Percentiles rank a stretch among this genome's conserved stretches.
These are phyloP conservation scores for Brettanomyces custersianus DNA, from an alignment of 805 yeast species.

Conservation along the genomic window DNA sequence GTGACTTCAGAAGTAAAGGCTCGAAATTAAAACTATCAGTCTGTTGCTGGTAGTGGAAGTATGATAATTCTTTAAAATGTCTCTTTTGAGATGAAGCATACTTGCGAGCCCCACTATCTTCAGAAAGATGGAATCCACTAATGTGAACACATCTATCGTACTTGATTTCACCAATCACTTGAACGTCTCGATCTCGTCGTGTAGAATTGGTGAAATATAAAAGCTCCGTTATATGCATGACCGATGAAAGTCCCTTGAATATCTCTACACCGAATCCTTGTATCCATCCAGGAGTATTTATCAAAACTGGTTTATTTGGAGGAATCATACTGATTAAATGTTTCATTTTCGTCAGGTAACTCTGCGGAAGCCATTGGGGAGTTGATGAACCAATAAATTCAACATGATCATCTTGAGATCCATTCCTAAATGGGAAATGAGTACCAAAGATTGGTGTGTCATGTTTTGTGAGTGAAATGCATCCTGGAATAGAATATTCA, in stretches of 20 bases:
- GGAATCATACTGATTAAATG: conserved; percentile 27
- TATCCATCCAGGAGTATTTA: conserved; percentile 88
- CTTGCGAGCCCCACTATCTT: conserved; percentile 13
- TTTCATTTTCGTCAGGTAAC: conserved; percentile 38
- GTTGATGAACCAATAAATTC: conserved; percentile 53
- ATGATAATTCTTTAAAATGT: conserved; percentile 38
- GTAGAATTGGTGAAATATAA: conserved; percentile 39
- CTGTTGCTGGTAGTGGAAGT: conserved; percentile 37
- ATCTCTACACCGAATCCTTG: conserved; percentile 77
- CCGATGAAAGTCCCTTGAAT: conserved; percentile 36
- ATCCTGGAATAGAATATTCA: conserved; percentile 65
- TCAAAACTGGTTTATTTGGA: conserved; percentile 34
- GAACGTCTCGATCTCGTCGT: conserved; percentile 4
- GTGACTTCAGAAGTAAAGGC: conserved; percentile 32
- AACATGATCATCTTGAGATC: conserved; percentile 12
- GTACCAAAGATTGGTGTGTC: conserved; percentile 30
- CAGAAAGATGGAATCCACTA: conserved; percentile 5
- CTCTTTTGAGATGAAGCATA: conserved; percentile 47
- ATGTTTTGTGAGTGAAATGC: conserved; percentile 45
- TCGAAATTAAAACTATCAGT: conserved; percentile 28
- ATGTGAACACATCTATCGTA: conserved; percentile 4
- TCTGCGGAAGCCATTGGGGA: conserved; percentile 57
- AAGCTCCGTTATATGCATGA: conserved; percentile 46
- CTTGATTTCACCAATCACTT: conserved; percentile 4
- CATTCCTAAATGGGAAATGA: conserved; percentile 22